These are phyloP conservation scores for Fomitopsis pulvina DNA, from an alignment of 768 basidiomycete genomes.

Conservation along the genomic window DNA sequence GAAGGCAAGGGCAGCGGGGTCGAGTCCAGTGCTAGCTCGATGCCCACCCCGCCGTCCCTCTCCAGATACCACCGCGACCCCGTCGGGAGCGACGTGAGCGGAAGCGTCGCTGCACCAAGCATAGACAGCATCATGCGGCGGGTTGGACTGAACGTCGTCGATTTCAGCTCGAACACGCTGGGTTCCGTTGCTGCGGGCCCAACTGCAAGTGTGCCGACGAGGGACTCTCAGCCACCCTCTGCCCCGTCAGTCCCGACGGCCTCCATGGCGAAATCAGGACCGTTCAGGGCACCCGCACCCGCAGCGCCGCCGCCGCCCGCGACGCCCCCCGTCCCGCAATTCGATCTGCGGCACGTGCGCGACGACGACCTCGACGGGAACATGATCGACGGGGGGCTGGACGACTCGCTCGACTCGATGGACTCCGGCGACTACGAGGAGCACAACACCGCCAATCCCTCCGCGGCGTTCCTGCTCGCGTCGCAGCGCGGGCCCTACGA, in stretches of 20 bases:
- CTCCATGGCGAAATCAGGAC: constrained; percentile 2
- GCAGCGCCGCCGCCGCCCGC: constrained; percentile 8
- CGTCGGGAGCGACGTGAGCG: constrained; percentile 29
- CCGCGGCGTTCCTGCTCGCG: constrained; percentile 66
- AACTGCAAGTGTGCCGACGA: background rate
- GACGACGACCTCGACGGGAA: constrained; percentile 20
- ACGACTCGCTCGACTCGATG: constrained; percentile 52
- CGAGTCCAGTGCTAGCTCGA: constrained; percentile 63
- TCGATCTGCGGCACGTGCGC: constrained; percentile 19
- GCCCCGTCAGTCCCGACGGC: background rate
- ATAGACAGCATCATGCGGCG: constrained; percentile 67
- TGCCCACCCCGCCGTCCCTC: constrained; percentile 66
- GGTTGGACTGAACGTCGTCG: constrained; percentile 41
- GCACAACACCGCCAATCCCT: constrained; percentile 56
- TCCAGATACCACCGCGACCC: constrained; percentile 51
- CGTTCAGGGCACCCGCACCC: constrained; percentile 10
- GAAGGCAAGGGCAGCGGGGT: constrained; percentile 8
- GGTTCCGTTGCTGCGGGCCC: constrained; percentile 1
- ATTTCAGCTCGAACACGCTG: constrained; percentile 1
- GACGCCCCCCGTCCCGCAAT: constrained; percentile 21
- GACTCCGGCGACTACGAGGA: constrained; percentile 39
- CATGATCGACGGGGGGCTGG: constrained; percentile 27
- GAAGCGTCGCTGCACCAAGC: constrained; percentile 48
- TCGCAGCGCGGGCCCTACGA: constrained; percentile 32
- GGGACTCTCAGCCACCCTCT: background rate